Base-by-base conservation (phyloP, 2,329 filamentous ascomycete genomes). In the Teratosphaeria nubilosa region DNA sequence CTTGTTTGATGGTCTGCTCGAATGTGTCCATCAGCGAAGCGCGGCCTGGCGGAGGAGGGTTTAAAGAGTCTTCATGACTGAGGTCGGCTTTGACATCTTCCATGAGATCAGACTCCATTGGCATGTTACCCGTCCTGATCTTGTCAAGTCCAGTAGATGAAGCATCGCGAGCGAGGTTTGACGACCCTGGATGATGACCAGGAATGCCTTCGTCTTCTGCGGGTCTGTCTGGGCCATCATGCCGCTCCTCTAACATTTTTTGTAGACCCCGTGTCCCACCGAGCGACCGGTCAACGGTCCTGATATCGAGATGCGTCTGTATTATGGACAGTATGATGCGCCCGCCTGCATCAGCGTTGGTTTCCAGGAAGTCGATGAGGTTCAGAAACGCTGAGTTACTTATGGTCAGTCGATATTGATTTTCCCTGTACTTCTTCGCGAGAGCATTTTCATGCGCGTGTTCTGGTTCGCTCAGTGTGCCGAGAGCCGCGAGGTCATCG, bases 381-480 rank as follows among this genome's bases (percentile, higher is more conserved):
- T 88, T 88, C 58, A 85, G 86, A 59, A 88, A 91, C 0, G 91
- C 86, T 65, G 91, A 87, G 58, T 87, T 86, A 66, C 91, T 96
- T n/a, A 99, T 77, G 0, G 90, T 90, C 37, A 99, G 80, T 13
- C 90, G 84, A 71, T 97, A 99, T 72, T 90, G 94, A 77, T 91
- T 92, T 58, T 85, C 83, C 48, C 84, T 82, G 72, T 96, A 99
- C 2, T 94, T 77, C 70, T 87, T 89, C 6, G 88, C 86, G n/a
- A 87, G 82, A 1, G 82, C 72, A 68, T 94, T 95, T 59, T 90
- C 86, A 45, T 84, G 78, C 9, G 94, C 78, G 68, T 99, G 94
- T 59, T 88, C 82, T 0, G 90, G 85, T 0, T 94, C 76, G 6
- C 83, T 86, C 61, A 97, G 81, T 6, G 84, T 83, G 41, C 85